These are phyloP conservation scores for Jackrogersella minutella DNA, from an alignment of 495 filamentous ascomycete species.

Conservation along the genomic window DNA sequence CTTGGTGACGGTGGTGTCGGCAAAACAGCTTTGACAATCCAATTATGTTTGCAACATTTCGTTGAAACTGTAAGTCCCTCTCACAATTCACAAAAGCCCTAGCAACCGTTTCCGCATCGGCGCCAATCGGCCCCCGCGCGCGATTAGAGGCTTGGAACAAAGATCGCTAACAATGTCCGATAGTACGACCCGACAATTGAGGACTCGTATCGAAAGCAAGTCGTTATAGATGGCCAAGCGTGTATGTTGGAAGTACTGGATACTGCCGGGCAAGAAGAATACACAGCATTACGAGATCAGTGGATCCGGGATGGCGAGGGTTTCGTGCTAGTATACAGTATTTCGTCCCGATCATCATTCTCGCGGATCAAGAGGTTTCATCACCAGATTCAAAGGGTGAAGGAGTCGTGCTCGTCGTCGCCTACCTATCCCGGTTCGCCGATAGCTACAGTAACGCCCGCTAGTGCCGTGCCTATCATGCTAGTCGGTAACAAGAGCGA, in stretches of 20 bases:
- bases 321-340: slow-evolving; percentile 97
- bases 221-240: slow-evolving; percentile 93
- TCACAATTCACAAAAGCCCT: neutral
- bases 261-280: slow-evolving; percentile 99
- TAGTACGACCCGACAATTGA: slow-evolving; percentile 95
- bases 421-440: slow-evolving; percentile 71
- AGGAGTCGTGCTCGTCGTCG: slow-evolving; percentile 87
- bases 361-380: slow-evolving; percentile 94
- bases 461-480: slow-evolving; percentile 89
- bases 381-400: slow-evolving; percentile 95
- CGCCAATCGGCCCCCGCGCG: slow-evolving; percentile 3
- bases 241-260: slow-evolving; percentile 99
- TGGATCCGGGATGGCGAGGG: slow-evolving; percentile 99
- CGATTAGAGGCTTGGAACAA: neutral
- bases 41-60: slow-evolving; percentile 75
- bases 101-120: neutral
- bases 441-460: slow-evolving; percentile 58
- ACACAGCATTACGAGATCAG: slow-evolving; percentile 95
- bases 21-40: slow-evolving; percentile 97
- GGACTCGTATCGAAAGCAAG: slow-evolving; percentile 98
- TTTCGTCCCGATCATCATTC: slow-evolving; percentile 94
- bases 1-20: slow-evolving; percentile 81
- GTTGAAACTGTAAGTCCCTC: slow-evolving; percentile 62
- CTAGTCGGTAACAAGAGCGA: slow-evolving; percentile 99
- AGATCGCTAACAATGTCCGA: slow-evolving; percentile 39